Evolutionary conservation across 2,329 filamentous ascomycete species (phyloP).

Genomic region (Dactylella cylindrospora): DNA sequence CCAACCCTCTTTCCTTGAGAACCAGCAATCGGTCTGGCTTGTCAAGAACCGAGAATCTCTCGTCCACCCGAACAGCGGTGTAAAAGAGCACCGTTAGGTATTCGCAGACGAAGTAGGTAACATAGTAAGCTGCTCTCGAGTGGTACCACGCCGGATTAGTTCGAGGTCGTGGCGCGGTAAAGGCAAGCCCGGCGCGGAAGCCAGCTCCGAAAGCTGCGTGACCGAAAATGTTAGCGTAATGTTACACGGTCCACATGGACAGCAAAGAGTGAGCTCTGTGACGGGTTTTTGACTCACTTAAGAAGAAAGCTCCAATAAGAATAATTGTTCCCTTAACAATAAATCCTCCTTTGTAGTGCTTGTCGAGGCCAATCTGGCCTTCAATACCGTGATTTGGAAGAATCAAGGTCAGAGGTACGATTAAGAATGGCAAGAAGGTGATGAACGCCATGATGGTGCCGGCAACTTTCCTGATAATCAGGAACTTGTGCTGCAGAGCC

Average conservation of each 20-base stretch:
- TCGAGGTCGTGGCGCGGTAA: slow-evolving; percentile 57
- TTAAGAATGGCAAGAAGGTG: slow-evolving; percentile 66
- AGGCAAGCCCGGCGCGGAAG: slow-evolving; percentile 66
- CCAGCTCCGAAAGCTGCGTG: slow-evolving; percentile 62
- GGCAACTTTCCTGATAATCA: slow-evolving; percentile 54
- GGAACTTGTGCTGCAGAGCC: slow-evolving; percentile 15
- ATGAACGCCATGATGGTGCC: slow-evolving; percentile 64
- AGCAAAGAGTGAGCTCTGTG: neutral
- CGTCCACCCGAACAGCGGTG: slow-evolving; percentile 68
- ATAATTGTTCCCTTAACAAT: slow-evolving; percentile 68
- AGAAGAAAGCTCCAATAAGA: slow-evolving; percentile 60
- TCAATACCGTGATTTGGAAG: slow-evolving; percentile 52
- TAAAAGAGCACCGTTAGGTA: slow-evolving; percentile 69
- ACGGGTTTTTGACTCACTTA: slow-evolving; percentile 52
- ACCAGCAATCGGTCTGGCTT: slow-evolving; percentile 43
- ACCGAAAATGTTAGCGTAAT: slow-evolving; percentile 8
- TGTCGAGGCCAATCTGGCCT: slow-evolving; percentile 27
- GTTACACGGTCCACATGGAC: too few relatives aligned
- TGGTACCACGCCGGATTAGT: slow-evolving; percentile 69
- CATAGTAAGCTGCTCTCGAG: slow-evolving; percentile 71
- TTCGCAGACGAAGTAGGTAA: slow-evolving; percentile 76
- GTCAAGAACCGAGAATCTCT: slow-evolving; percentile 72
- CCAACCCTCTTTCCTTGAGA: slow-evolving; percentile 25
- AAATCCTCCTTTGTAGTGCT: slow-evolving; percentile 60
- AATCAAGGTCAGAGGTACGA: slow-evolving; percentile 58